Conservation (phyloP, 306 rosid genomes). For the Quercus mongolica region DNA sequence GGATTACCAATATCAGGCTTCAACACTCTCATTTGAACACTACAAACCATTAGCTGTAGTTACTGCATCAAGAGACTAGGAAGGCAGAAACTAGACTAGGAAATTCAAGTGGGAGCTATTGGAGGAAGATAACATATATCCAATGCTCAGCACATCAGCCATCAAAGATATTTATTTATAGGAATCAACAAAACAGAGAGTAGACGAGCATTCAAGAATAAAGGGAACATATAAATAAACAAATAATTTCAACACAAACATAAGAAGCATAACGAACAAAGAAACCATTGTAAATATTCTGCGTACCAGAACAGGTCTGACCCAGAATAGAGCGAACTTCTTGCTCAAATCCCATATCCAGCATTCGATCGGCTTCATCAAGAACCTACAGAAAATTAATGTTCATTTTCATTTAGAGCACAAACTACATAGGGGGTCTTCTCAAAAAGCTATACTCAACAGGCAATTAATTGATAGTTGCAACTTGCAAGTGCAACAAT, state of each 20-base stretch:
- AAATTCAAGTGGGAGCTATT: background rate
- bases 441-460: background rate
- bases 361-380: constrained; percentile 99
- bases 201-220: background rate
- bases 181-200: background rate
- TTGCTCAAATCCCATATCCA: constrained; percentile 96
- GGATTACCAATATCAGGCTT: background rate
- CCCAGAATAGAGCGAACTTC: constrained; percentile 85
- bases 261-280: background rate
- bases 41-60: no score
- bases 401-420: background rate
- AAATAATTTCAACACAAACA: background rate
- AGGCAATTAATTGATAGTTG: background rate
- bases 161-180: background rate
- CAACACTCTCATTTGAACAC: background rate
- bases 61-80: no score
- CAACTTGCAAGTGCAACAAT: background rate
- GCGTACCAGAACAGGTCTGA: constrained; percentile 74
- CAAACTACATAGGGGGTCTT: background rate
- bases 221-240: background rate
- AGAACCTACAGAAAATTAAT: constrained; percentile 57
- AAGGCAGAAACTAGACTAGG: no score
- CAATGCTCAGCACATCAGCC: background rate
- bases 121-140: background rate
- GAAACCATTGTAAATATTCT: background rate